Base-by-base conservation (phyloP, 768 basidiomycete genomes). In the Baorangia bicolor region DNA sequence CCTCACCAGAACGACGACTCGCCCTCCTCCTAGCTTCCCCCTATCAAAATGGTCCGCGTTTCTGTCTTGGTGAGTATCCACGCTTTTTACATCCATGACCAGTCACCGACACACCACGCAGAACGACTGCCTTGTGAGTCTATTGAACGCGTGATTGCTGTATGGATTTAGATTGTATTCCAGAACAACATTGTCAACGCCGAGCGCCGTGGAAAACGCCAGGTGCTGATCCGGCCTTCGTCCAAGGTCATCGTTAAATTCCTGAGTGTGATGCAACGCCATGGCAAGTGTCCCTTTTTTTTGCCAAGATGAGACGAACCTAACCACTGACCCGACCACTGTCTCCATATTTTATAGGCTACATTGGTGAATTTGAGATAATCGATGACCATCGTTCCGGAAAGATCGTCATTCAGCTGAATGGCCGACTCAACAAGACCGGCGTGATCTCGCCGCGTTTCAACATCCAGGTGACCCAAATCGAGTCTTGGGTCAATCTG, bases 151-250 rank as follows among this genome's bases (percentile, higher is more conserved):
- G 23, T n/a, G 27, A 28, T 21, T 7, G 25, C 4, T 47, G 30
- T 13, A 20, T 44, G 40, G 27, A 25, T 40, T 59, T 54, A 56
- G 48, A 55, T 33, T 43, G 30, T 16, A 25, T 59, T 35, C 2
- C 73, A 89, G 85, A 98, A 96, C 86, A 96, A 92, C 85, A 97
- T 98, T 64, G 93, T 97, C 87, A 99, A 99, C 65, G 97, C 97
- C 70, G 97, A 98, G 82, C 93, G 94, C 73, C 92, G 94, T 71
- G 97, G 97, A 70, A 99, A 99, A 82, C 93, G 97, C 69, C 97
- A 99, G 79, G 97, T 99, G 59, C 88, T 99, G 67, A 85, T 99
- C 75, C 87, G 96, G 48, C 97, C 97, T 53, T 93, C 91, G 5
- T 96, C 94, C 63, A 99, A 99, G 79, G 97, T 99, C 73, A 85